Evolutionary conservation across 805 yeast species (phyloP), one percentile per base, ranked within the genome.

Genomic region (Candida pini): DNA sequence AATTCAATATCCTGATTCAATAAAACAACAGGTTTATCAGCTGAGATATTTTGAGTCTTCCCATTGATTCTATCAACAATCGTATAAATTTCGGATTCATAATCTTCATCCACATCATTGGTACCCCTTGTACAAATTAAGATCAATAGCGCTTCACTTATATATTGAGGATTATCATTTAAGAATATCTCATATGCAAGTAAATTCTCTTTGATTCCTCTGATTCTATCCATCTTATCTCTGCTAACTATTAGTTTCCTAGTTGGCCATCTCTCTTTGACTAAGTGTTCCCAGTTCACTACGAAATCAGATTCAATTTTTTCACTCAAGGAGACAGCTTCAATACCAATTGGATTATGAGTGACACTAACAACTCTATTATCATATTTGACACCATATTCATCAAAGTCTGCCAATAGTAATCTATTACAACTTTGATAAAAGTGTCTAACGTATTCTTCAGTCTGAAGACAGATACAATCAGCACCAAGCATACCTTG

Each of bases 361-460:
- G 72, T 69, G 0, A 80, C 74, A 28, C 66, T 62, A 6, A 80
- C 69, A 12, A 74, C 67, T 38, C 70, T 68, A 5, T 83, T 82
- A 9, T 76, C 69, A 49, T 69, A 78, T 34, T 73, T 66, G n/a
- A 84, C 56, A 21, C 82, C 80, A 33, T 60, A 62, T 18, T 72
- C 75, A 31, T 73, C 72, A n/a, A 83, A 76, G 60, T 90, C 97
- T 0, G 94, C 88, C 45, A 88, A 75, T 23, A 92, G 62, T 23
- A 92, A 66, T 35, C 96, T 68, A 47, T 82, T 85, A 49, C 95
- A 78, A 3, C 97, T 87, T 62, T 90, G 97, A 36, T 84, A 63
- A 59, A 92, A 92, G 60, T 92, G 98, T 51, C 95, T 77, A 18
- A 88, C 94, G 48, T 89, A 90, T 58, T 92, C 98, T 19, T 79